phyloP scores from a whole-genome alignment of 495 filamentous ascomycete genomes.

The Podospora didyma region DNA sequence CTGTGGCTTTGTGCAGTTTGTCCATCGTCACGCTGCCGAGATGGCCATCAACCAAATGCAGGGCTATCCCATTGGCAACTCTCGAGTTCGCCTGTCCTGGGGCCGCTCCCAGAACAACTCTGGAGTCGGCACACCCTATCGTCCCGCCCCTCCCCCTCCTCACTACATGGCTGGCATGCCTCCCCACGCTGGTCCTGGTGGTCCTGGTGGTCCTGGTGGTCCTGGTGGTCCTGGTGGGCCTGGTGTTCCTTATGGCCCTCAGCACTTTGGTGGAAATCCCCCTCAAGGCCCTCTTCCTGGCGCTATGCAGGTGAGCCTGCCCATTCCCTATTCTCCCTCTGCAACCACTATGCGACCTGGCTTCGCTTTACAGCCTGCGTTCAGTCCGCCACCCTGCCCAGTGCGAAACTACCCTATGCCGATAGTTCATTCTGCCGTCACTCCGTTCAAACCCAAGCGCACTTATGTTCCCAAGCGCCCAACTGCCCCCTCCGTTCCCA shows the following conservation, averaged over 20 bases:
- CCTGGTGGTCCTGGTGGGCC: slow-evolving; percentile 2
- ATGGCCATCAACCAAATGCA: slow-evolving; percentile 99
- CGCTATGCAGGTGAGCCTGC: slow-evolving; percentile 21
- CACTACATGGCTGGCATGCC: slow-evolving; percentile 50
- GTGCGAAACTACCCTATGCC: no score
- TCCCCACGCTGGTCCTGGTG: slow-evolving; percentile 15
- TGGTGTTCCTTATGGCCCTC: slow-evolving; percentile 18
- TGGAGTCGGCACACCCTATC: slow-evolving; percentile 94
- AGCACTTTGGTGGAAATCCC: slow-evolving; percentile 23
- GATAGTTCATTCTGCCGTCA: no score
- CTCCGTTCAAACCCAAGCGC: no score
- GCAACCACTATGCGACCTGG: no score
- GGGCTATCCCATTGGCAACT: slow-evolving; percentile 98
- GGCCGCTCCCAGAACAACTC: slow-evolving; percentile 99
- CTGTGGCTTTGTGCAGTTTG: slow-evolving; percentile 98
- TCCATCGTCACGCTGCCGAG: slow-evolving; percentile 97
- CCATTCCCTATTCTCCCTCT: neutral
- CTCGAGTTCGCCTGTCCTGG: slow-evolving; percentile 94
- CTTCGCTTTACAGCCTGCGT: no score
- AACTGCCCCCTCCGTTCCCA: no score
- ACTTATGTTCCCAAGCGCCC: no score
- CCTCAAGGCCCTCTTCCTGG: slow-evolving; percentile 27
- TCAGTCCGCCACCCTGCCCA: no score
- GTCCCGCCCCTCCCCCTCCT: slow-evolving; percentile 88
- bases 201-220: slow-evolving; percentile 16